Evolutionary conservation across 805 yeast genomes (phyloP).

Genomic region (Candida berthetii): DNA sequence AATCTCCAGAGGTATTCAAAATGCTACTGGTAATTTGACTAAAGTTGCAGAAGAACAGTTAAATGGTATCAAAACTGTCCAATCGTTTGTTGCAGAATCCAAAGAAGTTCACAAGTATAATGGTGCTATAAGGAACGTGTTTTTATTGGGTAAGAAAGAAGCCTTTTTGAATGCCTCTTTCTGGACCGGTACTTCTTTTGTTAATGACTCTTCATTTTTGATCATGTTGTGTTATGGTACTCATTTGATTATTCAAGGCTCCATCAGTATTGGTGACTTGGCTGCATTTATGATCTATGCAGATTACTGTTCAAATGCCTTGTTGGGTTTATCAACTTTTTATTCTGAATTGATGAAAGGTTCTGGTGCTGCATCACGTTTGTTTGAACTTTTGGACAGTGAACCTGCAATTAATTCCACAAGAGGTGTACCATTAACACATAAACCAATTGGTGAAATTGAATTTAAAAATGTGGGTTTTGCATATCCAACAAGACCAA

Average conservation of each 20-base stretch:
- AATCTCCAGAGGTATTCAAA: constrained; percentile 75
- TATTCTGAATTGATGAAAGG: constrained; percentile 97
- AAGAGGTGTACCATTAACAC: constrained; percentile 42
- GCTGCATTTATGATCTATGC: constrained; percentile 95
- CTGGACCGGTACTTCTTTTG: constrained; percentile 69
- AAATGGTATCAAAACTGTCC: constrained; percentile 82
- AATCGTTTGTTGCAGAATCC: constrained; percentile 84
- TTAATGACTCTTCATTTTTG: constrained; percentile 80
- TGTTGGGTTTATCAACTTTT: constrained; percentile 87
- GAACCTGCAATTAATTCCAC: constrained; percentile 65
- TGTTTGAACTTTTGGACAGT: constrained; percentile 82
- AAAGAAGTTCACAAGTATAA: constrained; percentile 75
- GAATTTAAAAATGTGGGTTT: constrained; percentile 64
- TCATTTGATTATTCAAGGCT: constrained; percentile 68
- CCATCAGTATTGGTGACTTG: constrained; percentile 80
- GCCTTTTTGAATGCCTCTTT: constrained; percentile 76
- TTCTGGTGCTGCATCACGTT: constrained; percentile 90
- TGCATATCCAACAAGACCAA: constrained; percentile 84
- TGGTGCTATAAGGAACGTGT: constrained; percentile 57
- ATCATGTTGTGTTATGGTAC: constrained; percentile 79
- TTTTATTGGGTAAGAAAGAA: constrained; percentile 69
- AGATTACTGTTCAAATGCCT: constrained; percentile 87
- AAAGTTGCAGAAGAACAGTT: constrained; percentile 91
- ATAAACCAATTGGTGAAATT: constrained; percentile 38
- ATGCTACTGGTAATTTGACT: constrained; percentile 79